Evolutionary conservation across 305 asterid genomes (phyloP).

Genomic region (Fraxinus xanthoxyloides): DNA sequence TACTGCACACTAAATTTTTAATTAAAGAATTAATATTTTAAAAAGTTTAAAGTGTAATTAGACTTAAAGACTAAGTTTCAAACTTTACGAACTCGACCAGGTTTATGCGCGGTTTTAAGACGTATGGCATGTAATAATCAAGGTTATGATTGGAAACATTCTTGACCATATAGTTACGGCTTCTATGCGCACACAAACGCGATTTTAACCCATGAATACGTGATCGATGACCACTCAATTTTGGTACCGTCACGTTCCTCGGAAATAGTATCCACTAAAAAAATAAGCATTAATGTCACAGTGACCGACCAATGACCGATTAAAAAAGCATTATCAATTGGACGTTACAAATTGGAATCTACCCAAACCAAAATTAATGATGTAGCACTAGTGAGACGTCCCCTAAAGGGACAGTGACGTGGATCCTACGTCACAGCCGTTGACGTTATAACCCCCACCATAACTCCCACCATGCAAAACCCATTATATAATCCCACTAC

Average conservation of each 20-base stretch:
- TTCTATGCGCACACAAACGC: not conserved
- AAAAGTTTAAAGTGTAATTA: too few species aligned
- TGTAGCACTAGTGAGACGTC: constrained; percentile 19
- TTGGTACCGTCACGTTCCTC: not conserved
- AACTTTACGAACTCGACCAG: too few species aligned
- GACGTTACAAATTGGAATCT: constrained; percentile 23
- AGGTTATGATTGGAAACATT: too few species aligned
- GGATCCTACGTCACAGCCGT: constrained; percentile 29
- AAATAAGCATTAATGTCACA: not conserved
- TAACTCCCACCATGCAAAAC: not conserved
- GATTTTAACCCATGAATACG: not conserved
- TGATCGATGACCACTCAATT: not conserved
- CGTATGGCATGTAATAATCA: too few species aligned
- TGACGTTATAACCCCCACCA: constrained; percentile 36
- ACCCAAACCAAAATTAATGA: constrained; percentile 2
- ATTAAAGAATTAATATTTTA: too few species aligned
- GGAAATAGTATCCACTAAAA: not conserved
- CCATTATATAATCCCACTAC: constrained; percentile 22
- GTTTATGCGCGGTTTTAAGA: too few species aligned
- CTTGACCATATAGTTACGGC: too few species aligned
- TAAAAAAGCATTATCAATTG: not conserved
- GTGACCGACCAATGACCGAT: not conserved
- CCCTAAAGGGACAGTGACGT: constrained; percentile 32
- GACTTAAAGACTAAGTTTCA: too few species aligned
- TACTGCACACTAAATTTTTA: too few species aligned